Percentiles rank a stretch among this genome's conserved stretches.
Evolutionary conservation across 495 filamentous ascomycete genomes (phyloP).

Genomic region (Talaromyces wortmannii): DNA sequence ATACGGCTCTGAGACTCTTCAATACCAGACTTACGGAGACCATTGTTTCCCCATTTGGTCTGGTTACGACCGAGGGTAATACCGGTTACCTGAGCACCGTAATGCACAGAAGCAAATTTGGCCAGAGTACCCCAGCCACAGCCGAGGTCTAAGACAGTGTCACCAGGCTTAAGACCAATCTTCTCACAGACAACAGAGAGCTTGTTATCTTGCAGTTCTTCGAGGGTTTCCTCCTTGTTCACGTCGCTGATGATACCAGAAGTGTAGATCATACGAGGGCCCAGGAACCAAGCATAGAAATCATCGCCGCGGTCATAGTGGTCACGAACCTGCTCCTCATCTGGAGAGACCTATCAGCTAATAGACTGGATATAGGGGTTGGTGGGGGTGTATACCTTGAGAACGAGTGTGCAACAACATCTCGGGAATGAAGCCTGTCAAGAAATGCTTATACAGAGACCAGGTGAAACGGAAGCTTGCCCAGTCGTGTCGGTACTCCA

Average conservation of each 20-base stretch:
- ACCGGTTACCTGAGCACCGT: slow-evolving; percentile 57
- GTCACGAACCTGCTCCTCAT: slow-evolving; percentile 70
- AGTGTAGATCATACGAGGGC: slow-evolving; percentile 69
- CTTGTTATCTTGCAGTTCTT: slow-evolving; percentile 68
- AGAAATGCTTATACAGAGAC: slow-evolving; percentile 58
- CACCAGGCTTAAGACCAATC: slow-evolving; percentile 54
- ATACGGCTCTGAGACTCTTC: slow-evolving; percentile 57
- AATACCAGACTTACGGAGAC: slow-evolving; percentile 51
- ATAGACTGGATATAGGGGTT: background rate
- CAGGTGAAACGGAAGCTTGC: slow-evolving; percentile 62
- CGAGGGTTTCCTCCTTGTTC: slow-evolving; percentile 56
- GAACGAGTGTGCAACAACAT: slow-evolving; percentile 62
- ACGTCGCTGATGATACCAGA: slow-evolving; percentile 63
- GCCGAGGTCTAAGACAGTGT: slow-evolving; percentile 61
- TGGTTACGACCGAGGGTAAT: slow-evolving; percentile 66
- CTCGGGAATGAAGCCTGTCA: slow-evolving; percentile 63
- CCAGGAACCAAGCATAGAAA: slow-evolving; percentile 71
- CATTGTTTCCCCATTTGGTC: slow-evolving; percentile 66
- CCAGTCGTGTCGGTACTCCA: slow-evolving; percentile 66
- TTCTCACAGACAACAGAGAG: slow-evolving; percentile 66
- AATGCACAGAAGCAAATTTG: slow-evolving; percentile 56
- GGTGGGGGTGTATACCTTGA: slow-evolving; percentile 43
- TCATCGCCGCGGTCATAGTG: slow-evolving; percentile 72
- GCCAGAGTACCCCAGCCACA: slow-evolving; percentile 69
- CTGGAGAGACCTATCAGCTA: slow-evolving; percentile 20